Percentiles rank a stretch among this genome's conserved stretches.
Conservation (phyloP, 192 early-diverging fungal genomes). For the Podila verticillata region DNA sequence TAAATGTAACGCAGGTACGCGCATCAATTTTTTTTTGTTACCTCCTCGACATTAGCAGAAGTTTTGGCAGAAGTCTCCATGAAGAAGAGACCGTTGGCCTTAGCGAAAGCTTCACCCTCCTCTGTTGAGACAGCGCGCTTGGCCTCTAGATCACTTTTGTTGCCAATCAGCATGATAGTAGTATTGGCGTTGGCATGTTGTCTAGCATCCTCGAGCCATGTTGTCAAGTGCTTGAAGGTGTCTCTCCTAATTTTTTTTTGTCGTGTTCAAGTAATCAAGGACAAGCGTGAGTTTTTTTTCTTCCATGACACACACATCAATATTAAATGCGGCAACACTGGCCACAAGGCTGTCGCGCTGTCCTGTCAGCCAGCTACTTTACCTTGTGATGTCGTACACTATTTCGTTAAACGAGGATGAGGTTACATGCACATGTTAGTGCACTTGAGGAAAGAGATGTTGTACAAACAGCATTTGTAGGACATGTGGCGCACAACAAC, state of each 20-base stretch:
- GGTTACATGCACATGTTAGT: slow-evolving; percentile 6
- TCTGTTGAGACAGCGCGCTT: slow-evolving; percentile 84
- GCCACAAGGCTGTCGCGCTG: background rate
- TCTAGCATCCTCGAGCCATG: slow-evolving; percentile 72
- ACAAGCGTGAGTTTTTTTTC: too few species aligned
- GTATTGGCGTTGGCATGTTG: slow-evolving; percentile 91
- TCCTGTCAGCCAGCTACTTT: slow-evolving; percentile 2
- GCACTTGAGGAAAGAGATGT: slow-evolving; percentile 8
- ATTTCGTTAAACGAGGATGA: background rate
- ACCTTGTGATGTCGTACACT: slow-evolving; percentile 89
- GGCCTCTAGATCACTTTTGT: slow-evolving; percentile 89
- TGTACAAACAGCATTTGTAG: slow-evolving; percentile 8
- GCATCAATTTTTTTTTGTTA: slow-evolving; percentile 1
- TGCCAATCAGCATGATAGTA: slow-evolving; percentile 90
- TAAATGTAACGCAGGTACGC: too few species aligned
- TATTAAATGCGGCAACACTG: too few species aligned
- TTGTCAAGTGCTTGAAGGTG: slow-evolving; percentile 57
- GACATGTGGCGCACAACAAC: background rate
- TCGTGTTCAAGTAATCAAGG: too few species aligned
- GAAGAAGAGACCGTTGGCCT: slow-evolving; percentile 86
- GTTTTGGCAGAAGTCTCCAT: slow-evolving; percentile 94
- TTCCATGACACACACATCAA: too few species aligned
- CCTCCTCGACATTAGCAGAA: slow-evolving; percentile 84
- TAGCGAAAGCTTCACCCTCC: slow-evolving; percentile 90
- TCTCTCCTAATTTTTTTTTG: slow-evolving; percentile 27